Percentiles rank a stretch among this genome's conserved stretches.
phyloP scores from a whole-genome alignment of 345 rosid species.

The Hibiscus syriacus region DNA sequence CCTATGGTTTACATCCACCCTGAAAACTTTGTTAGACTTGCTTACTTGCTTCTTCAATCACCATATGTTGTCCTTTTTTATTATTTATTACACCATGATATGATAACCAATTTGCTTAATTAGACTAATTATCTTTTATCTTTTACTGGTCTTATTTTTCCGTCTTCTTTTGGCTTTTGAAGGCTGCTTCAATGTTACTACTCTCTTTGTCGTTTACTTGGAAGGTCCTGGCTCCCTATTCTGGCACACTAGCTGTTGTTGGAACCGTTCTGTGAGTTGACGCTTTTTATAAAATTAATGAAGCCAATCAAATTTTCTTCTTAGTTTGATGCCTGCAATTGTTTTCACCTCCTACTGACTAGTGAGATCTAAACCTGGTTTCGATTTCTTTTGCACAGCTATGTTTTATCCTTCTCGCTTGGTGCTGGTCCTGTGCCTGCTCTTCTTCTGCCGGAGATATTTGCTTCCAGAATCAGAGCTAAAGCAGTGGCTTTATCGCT shows the following conservation, averaged over 20 bases:
- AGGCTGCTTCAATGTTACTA: conserved; percentile 92
- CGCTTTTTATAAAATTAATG: neutral
- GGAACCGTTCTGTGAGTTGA: conserved; percentile 91
- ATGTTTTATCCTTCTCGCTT: conserved; percentile 90
- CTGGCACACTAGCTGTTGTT: conserved; percentile 83
- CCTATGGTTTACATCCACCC: too few species aligned
- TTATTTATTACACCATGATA: neutral
- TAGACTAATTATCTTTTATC: neutral
- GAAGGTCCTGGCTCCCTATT: conserved; percentile 88
- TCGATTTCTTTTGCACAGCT: conserved; percentile 39
- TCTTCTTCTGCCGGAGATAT: conserved; percentile 94
- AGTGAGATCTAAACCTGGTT: conserved; percentile 8
- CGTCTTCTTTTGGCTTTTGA: conserved; percentile 9
- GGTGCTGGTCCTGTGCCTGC: conserved; percentile 99
- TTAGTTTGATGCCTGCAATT: neutral
- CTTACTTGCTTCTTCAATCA: neutral
- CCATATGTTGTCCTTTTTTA: neutral
- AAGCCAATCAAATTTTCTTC: neutral
- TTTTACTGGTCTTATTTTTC: neutral
- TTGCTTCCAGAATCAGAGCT: conserved; percentile 94
- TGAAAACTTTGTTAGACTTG: neutral
- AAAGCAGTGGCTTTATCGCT: conserved; percentile 91
- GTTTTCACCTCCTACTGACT: neutral
- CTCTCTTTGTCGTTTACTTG: conserved; percentile 92
- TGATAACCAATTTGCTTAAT: neutral